Conservation (phyloP, 2,329 filamentous ascomycete species). For the Fusarium paranaense region DNA sequence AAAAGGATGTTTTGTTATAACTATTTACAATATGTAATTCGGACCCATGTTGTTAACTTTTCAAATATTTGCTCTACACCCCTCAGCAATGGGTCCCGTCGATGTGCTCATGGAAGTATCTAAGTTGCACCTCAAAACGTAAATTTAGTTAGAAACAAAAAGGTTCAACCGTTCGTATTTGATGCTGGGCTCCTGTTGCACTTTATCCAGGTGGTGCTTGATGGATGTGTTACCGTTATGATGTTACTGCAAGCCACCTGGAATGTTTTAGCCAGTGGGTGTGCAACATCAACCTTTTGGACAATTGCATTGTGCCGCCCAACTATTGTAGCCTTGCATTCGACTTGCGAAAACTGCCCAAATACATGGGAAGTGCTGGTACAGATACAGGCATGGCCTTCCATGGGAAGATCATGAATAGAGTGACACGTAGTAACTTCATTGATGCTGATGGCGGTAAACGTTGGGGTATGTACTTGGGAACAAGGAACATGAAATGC, state of each 20-base stretch:
- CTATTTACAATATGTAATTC: not conserved
- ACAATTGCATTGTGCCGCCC: not conserved
- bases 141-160: not conserved
- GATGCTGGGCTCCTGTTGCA: not conserved
- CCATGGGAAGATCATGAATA: not conserved
- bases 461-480: not conserved
- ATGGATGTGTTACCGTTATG: not conserved
- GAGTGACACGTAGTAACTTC: not conserved
- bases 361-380: not conserved
- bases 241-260: not conserved
- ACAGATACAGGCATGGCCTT: not conserved
- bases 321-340: not conserved
- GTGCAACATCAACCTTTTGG: not conserved
- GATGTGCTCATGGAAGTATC: not conserved
- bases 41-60: not conserved
- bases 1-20: not conserved
- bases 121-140: not conserved
- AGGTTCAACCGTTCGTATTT: not conserved
- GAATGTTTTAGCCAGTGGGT: not conserved
- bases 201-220: not conserved
- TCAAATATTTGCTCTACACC: not conserved
- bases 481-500: not conserved
- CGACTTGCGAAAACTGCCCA: not conserved
- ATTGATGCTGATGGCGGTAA: not conserved
- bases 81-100: not conserved